These are phyloP conservation scores for Venustampulla echinocandica DNA, from an alignment of 495 filamentous ascomycete species.

Conservation along the genomic window DNA sequence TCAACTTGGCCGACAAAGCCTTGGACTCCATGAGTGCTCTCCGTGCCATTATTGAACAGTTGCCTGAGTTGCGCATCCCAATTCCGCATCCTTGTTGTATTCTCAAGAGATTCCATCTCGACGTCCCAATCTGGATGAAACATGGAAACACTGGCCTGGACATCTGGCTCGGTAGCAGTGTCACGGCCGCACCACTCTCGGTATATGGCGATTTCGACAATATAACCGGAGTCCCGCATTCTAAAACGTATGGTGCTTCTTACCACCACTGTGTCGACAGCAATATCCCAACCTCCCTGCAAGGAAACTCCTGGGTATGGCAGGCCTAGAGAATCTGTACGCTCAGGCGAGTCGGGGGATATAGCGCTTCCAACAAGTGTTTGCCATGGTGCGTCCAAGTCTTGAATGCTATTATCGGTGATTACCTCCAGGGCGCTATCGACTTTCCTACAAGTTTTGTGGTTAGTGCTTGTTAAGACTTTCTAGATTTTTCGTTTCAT, in stretches of 20 bases:
- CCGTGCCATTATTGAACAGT: slow-evolving; percentile 33
- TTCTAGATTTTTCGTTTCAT: slow-evolving; percentile 5
- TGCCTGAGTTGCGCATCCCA: slow-evolving; percentile 34
- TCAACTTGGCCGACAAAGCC: slow-evolving; percentile 24
- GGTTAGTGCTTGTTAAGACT: not conserved
- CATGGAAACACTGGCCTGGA: slow-evolving; percentile 39
- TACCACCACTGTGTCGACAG: slow-evolving; percentile 32
- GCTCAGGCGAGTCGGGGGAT: not conserved
- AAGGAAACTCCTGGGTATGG: slow-evolving; percentile 15
- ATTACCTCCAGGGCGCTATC: slow-evolving; percentile 35
- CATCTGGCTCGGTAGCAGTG: slow-evolving; percentile 6
- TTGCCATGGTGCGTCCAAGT: not conserved
- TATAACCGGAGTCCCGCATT: slow-evolving; percentile 38
- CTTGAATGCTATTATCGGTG: slow-evolving; percentile 23
- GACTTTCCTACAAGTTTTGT: slow-evolving; percentile 19
- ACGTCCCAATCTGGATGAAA: slow-evolving; percentile 40
- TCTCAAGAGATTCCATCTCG: slow-evolving; percentile 21
- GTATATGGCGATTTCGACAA: slow-evolving; percentile 48
- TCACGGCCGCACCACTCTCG: slow-evolving; percentile 36
- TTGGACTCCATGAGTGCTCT: slow-evolving; percentile 17
- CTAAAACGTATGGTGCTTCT: slow-evolving; percentile 42
- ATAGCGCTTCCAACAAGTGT: slow-evolving; percentile 13
- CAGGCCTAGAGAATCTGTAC: slow-evolving; percentile 9
- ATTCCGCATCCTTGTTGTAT: slow-evolving; percentile 20
- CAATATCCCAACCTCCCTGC: slow-evolving; percentile 10